These are phyloP conservation scores for Diplodia mutila DNA, from an alignment of 2,329 filamentous ascomycete genomes.

Conservation along the genomic window DNA sequence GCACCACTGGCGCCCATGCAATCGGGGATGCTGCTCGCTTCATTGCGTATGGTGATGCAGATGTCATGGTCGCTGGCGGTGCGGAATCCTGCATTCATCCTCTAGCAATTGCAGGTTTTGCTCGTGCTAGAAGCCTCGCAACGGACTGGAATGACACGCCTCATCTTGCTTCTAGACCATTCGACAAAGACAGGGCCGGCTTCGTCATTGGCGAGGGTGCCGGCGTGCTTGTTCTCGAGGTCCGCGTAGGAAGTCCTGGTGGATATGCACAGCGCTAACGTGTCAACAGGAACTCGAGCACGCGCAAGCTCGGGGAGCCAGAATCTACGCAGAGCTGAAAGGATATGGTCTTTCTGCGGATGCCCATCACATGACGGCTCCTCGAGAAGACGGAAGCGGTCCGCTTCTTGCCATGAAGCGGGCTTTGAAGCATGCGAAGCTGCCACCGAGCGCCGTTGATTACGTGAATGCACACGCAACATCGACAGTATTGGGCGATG, in stretches of 20 bases:
- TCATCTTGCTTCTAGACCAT: slow-evolving; percentile 75
- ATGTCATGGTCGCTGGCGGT: slow-evolving; percentile 96
- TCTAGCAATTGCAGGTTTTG: slow-evolving; percentile 88
- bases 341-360: slow-evolving; percentile 93
- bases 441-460: slow-evolving; percentile 73
- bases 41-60: slow-evolving; percentile 86
- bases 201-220: slow-evolving; percentile 95
- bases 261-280: slow-evolving; percentile 24
- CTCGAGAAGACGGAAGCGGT: slow-evolving; percentile 78
- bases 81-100: slow-evolving; percentile 96
- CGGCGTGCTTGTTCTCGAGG: slow-evolving; percentile 82
- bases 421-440: slow-evolving; percentile 72
- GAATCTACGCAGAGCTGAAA: slow-evolving; percentile 83
- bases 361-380: slow-evolving; percentile 91
- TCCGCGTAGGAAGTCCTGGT: slow-evolving; percentile 34
- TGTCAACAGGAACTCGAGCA: slow-evolving; percentile 74
- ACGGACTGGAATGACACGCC: slow-evolving; percentile 79
- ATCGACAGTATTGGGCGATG: slow-evolving; percentile 81
- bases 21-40: slow-evolving; percentile 93
- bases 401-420: slow-evolving; percentile 83
- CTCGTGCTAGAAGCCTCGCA: slow-evolving; percentile 81
- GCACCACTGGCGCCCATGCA: slow-evolving; percentile 93
- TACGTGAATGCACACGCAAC: slow-evolving; percentile 98
- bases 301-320: slow-evolving; percentile 75
- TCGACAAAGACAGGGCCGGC: slow-evolving; percentile 76